Conservation (phyloP, 2,329 filamentous ascomycete species). For the Endocalyx cinctus region DNA sequence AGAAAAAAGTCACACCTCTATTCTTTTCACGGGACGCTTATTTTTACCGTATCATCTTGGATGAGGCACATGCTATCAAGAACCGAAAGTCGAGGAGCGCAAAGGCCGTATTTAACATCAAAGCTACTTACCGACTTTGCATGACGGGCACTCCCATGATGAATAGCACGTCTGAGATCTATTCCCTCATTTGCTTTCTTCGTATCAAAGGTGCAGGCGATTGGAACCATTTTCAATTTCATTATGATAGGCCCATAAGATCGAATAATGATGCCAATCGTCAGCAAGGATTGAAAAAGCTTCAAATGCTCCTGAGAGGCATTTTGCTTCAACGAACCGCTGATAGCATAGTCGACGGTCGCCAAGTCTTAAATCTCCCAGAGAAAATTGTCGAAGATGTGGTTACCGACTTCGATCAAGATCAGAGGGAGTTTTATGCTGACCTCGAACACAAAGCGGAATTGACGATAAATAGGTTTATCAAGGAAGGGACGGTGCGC, state of each 20-base stretch:
- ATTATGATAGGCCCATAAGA: background rate
- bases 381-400: conserved; percentile 58
- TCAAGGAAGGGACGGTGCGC: conserved; percentile 40
- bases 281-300: conserved; percentile 61
- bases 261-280: background rate
- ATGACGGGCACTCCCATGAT: conserved; percentile 85
- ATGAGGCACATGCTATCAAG: conserved; percentile 80
- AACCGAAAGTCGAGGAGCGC: conserved; percentile 62
- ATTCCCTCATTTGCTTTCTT: conserved; percentile 72
- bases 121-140: conserved; percentile 63
- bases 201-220: conserved; percentile 57
- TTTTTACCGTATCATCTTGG: conserved; percentile 69
- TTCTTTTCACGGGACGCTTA: conserved; percentile 55
- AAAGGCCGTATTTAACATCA: conserved; percentile 53
- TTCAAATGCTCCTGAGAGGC: conserved; percentile 73
- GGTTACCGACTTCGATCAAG: conserved; percentile 61
- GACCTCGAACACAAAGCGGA: conserved; percentile 41
- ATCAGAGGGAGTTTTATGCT: conserved; percentile 61
- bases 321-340: conserved; percentile 82
- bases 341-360: conserved; percentile 70
- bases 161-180: conserved; percentile 77
- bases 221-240: background rate
- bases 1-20: conserved; percentile 41
- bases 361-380: conserved; percentile 67
- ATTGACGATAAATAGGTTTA: conserved; percentile 15